Evolutionary conservation across 179 eudicot genomes (phyloP), one percentile per base, ranked within the genome.

Genomic region (Corrigiola litoralis): DNA sequence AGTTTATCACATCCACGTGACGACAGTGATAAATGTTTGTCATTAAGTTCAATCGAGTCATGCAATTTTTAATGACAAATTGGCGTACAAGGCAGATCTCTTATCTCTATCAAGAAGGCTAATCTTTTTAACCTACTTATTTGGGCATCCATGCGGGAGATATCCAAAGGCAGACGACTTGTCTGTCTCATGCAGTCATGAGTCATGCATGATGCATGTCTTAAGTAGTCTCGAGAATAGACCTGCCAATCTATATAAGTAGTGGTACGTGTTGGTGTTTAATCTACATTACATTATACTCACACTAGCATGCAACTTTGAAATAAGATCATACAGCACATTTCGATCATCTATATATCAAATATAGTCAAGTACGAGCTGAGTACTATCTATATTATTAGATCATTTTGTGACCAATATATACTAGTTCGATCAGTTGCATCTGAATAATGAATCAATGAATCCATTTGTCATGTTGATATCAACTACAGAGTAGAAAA

Each of bases 1-100:
- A 54, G 68, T 11, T 32, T 27, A 51, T 36, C 61, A 52, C 12
- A 53, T 63, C 32, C 75, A 71, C 69, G 64, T 71, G 75, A 41
- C 4, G n/a, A 56, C 63, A 71, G 69, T 55, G 47, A 21, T 27
- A 46, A n/a, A 8, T 63, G 75, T 71, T 56, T 7, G 68, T 10
- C 16, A 20, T 53, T 32, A 54, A 31, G 20, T 11, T 1, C 29
- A 41, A 24, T 46, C 6, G 51, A 46, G 21, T 46, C 51, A 56
- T 33, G 41, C 34, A 33, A 32, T 8, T 17, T 1, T 40, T 23
- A n/a, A 38, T 37, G 24, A 49, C 40, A 34, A 46, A n/a, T n/a
- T n/a, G n/a, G n/a, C n/a, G n/a, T n/a, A n/a, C n/a, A n/a, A n/a
- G n/a, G n/a, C n/a, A n/a, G n/a, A n/a, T n/a, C 16, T 31, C 57